Evolutionary conservation across 2,329 filamentous ascomycete genomes (phyloP), one percentile per base, ranked within the genome.

Genomic region (Orbilia blumenaviensis): DNA sequence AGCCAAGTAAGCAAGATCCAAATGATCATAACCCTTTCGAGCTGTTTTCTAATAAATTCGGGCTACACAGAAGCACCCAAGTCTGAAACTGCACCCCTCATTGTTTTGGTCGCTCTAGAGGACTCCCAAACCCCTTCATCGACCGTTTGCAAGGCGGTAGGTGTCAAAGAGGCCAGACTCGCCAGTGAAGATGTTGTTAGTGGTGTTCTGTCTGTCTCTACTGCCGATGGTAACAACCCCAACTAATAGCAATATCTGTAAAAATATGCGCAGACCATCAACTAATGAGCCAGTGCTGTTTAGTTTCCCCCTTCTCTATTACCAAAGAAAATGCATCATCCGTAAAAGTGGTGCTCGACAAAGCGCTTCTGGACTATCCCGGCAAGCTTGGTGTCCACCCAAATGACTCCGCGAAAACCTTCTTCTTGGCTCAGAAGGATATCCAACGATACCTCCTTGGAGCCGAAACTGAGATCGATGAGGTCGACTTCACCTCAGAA

Each of bases 271-370:
- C 23, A 12, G 8, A 16, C 14, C n/a, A n/a, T 38, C 10, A 12
- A 12, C 58, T 66, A 25, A 64, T 36, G 54, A 12, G 16, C 58
- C 62, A 25, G 61, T 36, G 54, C 27, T 32, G 32, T 54, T n/a
- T 16, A 80, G 80, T 80, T n/a, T 81, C 80, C 16, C 78, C 79
- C n/a, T 73, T 80, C n/a, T 78, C 79, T 1, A 78, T 81, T 41
- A 80, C 78, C 25, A 77, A 77, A 9, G 77, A 77, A 12, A 81
- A 80, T 41, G 67, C 78, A n/a, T 46, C 78, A 5, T 29, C 78
- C 3, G 78, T 81, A 5, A 79, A 81, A 50, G 79, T 81, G 10
- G 78, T 80, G 23, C 72, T 81, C 14, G 80, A 81, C 62, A 78
- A 79, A 50, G 66, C 78, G 10, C 67, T 81, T 10, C 34, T 80